Conservation (phyloP, 2,329 filamentous ascomycete genomes). For the Dendryphion nanum region DNA sequence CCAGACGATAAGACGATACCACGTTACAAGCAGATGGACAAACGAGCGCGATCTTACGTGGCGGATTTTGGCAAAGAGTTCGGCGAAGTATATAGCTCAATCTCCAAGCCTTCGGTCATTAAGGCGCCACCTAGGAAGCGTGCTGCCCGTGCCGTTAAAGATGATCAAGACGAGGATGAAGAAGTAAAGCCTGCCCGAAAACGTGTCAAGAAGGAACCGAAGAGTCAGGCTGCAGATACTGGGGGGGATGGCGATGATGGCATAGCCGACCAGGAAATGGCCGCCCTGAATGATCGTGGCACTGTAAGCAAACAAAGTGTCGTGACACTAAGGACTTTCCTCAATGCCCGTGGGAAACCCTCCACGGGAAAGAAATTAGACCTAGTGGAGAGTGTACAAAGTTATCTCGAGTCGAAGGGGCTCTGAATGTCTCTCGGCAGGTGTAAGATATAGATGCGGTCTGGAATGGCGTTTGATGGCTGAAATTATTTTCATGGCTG, state of each 20-base stretch:
- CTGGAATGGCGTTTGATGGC: not conserved
- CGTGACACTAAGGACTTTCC: constrained; percentile 31
- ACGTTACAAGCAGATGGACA: constrained; percentile 83
- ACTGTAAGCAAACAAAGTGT: constrained; percentile 43
- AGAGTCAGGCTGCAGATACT: constrained; percentile 16
- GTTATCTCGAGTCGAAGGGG: constrained; percentile 36
- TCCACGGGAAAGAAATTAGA: constrained; percentile 37
- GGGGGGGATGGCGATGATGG: constrained; percentile 20
- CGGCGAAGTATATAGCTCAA: constrained; percentile 54
- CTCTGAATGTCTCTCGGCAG: too few relatives aligned
- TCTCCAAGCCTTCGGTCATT: constrained; percentile 38
- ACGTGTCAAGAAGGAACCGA: constrained; percentile 25
- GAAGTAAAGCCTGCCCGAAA: constrained; percentile 11
- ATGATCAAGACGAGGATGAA: constrained; percentile 16
- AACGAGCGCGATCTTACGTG: constrained; percentile 77
- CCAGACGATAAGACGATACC: constrained; percentile 79
- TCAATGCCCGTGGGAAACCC: constrained; percentile 22
- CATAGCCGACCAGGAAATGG: constrained; percentile 46
- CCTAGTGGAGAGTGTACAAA: constrained; percentile 33
- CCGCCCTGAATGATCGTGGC: constrained; percentile 42
- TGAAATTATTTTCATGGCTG: too few relatives aligned
- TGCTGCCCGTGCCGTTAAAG: constrained; percentile 9
- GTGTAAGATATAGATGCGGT: not conserved
- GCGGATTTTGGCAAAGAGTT: constrained; percentile 73
- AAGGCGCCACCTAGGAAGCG: constrained; percentile 46